A percentile compares a stretch with the other conserved stretches of the same genome.
Evolutionary conservation across 345 rosid genomes (phyloP).

Genomic region (Kernera saxatilis): DNA sequence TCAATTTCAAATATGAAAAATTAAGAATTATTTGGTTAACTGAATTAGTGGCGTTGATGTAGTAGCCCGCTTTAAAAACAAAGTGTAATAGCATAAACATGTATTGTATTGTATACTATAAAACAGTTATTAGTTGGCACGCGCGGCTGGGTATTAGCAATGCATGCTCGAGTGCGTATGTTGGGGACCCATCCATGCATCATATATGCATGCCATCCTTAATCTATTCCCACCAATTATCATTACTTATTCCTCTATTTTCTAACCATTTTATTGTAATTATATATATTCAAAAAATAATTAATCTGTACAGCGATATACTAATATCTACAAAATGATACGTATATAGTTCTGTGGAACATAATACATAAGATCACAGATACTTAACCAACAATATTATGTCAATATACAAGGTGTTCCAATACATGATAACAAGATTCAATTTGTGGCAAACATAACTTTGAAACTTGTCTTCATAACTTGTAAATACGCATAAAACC

Average conservation of each 20-base stretch:
- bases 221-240: slow-evolving; percentile 16
- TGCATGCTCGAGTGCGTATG: slow-evolving; percentile 33
- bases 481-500: background rate
- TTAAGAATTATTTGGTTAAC: background rate
- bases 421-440: background rate
- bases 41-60: background rate
- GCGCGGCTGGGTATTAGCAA: slow-evolving; percentile 26
- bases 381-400: background rate
- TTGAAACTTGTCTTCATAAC: background rate
- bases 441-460: background rate
- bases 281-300: background rate
- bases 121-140: background rate
- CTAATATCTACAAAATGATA: background rate
- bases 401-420: background rate
- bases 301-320: background rate
- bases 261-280: background rate
- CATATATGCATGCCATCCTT: slow-evolving; percentile 28
- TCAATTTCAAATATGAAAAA: background rate
- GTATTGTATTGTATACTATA: slow-evolving; percentile 1
- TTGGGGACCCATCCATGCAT: slow-evolving; percentile 29
- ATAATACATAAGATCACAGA: background rate
- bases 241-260: background rate
- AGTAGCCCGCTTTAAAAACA: background rate
- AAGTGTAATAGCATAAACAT: background rate
- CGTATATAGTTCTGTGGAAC: background rate